A percentile compares a stretch with the other conserved stretches of the same genome.
phyloP scores from a whole-genome alignment of 1,284 basidiomycete species.

The Psilocybe mexicana region DNA sequence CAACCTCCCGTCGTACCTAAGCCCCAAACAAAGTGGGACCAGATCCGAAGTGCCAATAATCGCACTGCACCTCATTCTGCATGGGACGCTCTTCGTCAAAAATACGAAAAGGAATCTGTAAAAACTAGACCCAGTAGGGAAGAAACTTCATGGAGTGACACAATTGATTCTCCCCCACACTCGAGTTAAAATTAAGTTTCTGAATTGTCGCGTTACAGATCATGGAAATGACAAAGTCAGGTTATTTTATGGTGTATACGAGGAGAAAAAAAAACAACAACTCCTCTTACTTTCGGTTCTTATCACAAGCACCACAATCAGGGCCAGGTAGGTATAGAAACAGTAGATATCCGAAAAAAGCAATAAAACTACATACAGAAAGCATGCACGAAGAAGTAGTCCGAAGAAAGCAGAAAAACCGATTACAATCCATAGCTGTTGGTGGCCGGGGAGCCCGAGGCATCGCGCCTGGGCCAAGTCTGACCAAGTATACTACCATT shows the following conservation, averaged over 20 bases:
- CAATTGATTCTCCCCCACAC: conserved; percentile 7
- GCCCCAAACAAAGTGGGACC: conserved; percentile 55
- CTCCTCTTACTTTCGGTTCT: background rate
- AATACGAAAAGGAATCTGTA: conserved; percentile 44
- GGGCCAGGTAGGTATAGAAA: background rate
- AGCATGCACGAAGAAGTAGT: background rate
- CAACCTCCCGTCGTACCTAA: conserved; percentile 15
- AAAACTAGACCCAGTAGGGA: conserved; percentile 7
- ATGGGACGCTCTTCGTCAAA: conserved; percentile 68
- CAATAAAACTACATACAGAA: conserved; percentile 13
- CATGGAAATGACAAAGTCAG: too few species aligned
- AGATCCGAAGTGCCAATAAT: conserved; percentile 58
- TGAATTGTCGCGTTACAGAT: too few species aligned
- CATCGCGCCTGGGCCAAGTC: conserved; percentile 23
- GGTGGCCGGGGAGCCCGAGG: conserved; percentile 21
- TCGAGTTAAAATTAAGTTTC: background rate
- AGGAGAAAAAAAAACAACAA: too few species aligned
- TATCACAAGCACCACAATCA: background rate
- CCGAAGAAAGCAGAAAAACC: background rate
- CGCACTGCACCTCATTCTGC: conserved; percentile 49
- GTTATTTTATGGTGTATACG: too few species aligned
- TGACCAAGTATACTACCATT: conserved; percentile 13
- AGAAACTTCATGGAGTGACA: conserved; percentile 14
- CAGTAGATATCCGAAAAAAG: background rate
- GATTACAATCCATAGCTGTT: conserved; percentile 12